Evolutionary conservation across 2,329 filamentous ascomycete genomes (phyloP), one percentile per base, ranked within the genome.

Genomic region (Ophiocordyceps robertsii): DNA sequence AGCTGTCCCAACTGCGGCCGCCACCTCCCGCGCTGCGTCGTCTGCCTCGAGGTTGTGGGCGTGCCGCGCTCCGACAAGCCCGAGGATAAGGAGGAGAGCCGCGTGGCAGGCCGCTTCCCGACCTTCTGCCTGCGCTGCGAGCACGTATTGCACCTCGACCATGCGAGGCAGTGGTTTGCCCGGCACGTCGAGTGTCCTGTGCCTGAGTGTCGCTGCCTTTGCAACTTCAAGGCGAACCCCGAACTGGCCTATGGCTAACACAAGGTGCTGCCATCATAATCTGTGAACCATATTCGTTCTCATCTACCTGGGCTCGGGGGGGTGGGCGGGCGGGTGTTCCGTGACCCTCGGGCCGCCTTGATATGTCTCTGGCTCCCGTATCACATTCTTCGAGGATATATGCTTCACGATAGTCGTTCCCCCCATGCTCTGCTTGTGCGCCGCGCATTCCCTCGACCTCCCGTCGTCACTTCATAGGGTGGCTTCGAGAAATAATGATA

Each of bases 111-210:
- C 3, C 67, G 70, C 38, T 82, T 83, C 52, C 75, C 77, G n/a
- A 81, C 76, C 0, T 83, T 83, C 52, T 84, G 80, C 47, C 65
- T 83, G 37, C 70, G 72, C 49, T 84, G 80, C 55, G 77, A 82
- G 52, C 80, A 84, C 53, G 77, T 80, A 10, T 60, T 79, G 52
- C 80, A 84, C 51, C 65, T 82, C 44, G 79, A 82, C 50, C 80
- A 83, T 54, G 77, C 78, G 6, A 62, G 75, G 50, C 69, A 74
- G 58, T 84, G 80, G 80, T 84, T 83, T 51, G 64, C 69, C 7
- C 61, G 75, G 29, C 78, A 82, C 49, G 68, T 69, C 27, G 77
- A 83, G 59, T 83, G 80, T 52, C 78, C 80, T 0, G 77, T 82
- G 40, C 77, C 80, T 1, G 79, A 82, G 59, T 84, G 80, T 52